Evolutionary conservation across 2,329 filamentous ascomycete species (phyloP).

Genomic region (Venturia effusa): DNA sequence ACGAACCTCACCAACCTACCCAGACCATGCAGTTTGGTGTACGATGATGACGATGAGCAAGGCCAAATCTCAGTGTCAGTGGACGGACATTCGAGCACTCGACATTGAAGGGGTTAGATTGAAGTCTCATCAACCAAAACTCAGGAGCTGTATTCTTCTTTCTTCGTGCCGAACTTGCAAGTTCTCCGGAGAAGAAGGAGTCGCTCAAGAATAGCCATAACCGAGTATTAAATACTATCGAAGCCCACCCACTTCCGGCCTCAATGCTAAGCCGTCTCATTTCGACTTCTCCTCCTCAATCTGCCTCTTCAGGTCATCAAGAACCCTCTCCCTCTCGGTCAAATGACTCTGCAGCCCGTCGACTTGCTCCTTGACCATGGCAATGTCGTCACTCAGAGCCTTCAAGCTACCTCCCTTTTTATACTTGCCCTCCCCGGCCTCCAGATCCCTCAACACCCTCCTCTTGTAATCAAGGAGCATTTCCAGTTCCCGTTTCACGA

Average conservation of each 20-base stretch:
- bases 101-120: not conserved
- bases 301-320: slow-evolving; percentile 68
- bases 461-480: slow-evolving; percentile 93
- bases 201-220: not conserved
- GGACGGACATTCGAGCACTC: too few relatives aligned
- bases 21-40: too few relatives aligned
- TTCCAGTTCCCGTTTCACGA: slow-evolving; percentile 90
- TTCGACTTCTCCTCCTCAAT: slow-evolving; percentile 71
- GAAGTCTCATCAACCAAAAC: not conserved
- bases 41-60: too few relatives aligned
- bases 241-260: not conserved
- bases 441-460: slow-evolving; percentile 62
- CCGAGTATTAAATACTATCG: not conserved
- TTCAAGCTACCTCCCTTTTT: slow-evolving; percentile 63
- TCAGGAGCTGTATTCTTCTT: not conserved
- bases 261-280: not conserved
- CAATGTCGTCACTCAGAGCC: slow-evolving; percentile 72
- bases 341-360: slow-evolving; percentile 81
- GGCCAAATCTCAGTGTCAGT: too few relatives aligned
- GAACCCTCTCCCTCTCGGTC: slow-evolving; percentile 58
- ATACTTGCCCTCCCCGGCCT: slow-evolving; percentile 51
- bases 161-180: not conserved
- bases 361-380: slow-evolving; percentile 86
- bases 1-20: too few relatives aligned
- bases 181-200: not conserved